Percentiles rank a stretch among this genome's conserved stretches.
These are phyloP conservation scores for Fusarium longipes DNA, from an alignment of 2,329 filamentous ascomycete genomes.

Conservation along the genomic window DNA sequence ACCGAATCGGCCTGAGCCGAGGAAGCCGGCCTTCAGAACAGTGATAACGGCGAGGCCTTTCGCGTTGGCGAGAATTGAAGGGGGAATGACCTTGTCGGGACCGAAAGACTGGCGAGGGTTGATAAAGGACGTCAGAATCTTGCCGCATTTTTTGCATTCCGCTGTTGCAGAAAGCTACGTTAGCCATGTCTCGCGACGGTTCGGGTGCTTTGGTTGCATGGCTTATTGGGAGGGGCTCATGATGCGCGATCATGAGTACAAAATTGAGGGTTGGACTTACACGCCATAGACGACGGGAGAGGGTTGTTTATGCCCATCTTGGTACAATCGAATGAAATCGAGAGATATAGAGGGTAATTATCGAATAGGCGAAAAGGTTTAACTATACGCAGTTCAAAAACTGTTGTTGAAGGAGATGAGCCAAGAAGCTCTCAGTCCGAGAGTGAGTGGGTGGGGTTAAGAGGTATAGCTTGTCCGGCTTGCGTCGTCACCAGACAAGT, in stretches of 20 bases:
- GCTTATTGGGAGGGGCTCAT: conserved; percentile 28
- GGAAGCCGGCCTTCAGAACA: conserved; percentile 87
- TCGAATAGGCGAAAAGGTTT: not conserved
- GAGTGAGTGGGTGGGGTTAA: conserved; percentile 36
- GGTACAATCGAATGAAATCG: not conserved
- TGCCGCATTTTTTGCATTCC: conserved; percentile 97
- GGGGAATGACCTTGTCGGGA: conserved; percentile 96
- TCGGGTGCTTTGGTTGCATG: conserved; percentile 4
- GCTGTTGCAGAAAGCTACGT: conserved; percentile 62
- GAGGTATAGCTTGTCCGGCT: conserved; percentile 20
- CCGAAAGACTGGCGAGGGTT: conserved; percentile 94
- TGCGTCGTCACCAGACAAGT: conserved; percentile 37
- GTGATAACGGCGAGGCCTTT: conserved; percentile 92
- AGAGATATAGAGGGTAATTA: not conserved
- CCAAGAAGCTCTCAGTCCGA: conserved; percentile 35
- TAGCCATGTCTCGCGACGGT: conserved; percentile 23
- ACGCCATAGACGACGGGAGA: conserved; percentile 73
- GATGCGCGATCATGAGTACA: conserved; percentile 34
- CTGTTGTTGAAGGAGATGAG: conserved; percentile 24
- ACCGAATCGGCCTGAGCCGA: conserved; percentile 84
- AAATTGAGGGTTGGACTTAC: conserved; percentile 60
- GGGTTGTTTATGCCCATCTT: conserved; percentile 74
- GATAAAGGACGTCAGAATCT: conserved; percentile 94
- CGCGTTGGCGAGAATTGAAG: conserved; percentile 86
- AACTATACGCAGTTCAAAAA: conserved; percentile 6